Base-by-base conservation (phyloP, 345 rosid species). In the Raphanus raphanistrum region DNA sequence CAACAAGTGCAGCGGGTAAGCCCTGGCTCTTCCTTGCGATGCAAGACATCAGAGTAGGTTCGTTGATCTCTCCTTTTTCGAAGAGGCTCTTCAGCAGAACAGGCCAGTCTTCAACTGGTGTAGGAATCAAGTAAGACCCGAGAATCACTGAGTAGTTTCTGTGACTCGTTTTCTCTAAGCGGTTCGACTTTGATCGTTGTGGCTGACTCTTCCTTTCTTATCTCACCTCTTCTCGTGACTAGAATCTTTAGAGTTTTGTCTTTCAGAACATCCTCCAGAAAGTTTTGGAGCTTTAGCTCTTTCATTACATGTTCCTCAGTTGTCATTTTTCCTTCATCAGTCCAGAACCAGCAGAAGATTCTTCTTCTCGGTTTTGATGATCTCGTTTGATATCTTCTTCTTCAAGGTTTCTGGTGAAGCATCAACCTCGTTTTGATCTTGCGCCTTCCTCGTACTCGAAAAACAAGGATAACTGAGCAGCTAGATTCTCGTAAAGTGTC, bases 291-390 rank as follows among this genome's bases (percentile, higher is more conserved):
- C 0, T 58, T 12, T 32, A 81, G 50, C 1, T 29, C 33, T 3
- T 57, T 0, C 78, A 72, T 55, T 3, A 79, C 15, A 16, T 71
- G 4, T 0, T 48, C 0, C 58, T 79, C 80, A 4, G 43, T 70
- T 58, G 52, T 35, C 33, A 57, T 29, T 5, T n/a, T 70, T 36
- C 69, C 76, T 72, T 73, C 84, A 75, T 79, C 88, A 71, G n/a
- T 87, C 89, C 76, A 88, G 61, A 76, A 88, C 75, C 63, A 88
- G 68, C 12, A 89, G 58, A 84, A 86, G 72, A 71, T 61, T 75
- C 25, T 38, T 31, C 33, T 63, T 80, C 60, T 26, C 26, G 0
- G 3, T 63, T 8, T 21, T 12, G 25, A 2, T 45, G 11, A 80
- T 11, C 27, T 36, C 12, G 5, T 43, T 4, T 4, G 0, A 0